Conservation (phyloP, 306 rosid species). For the Dalbergia cochinchinensis region DNA sequence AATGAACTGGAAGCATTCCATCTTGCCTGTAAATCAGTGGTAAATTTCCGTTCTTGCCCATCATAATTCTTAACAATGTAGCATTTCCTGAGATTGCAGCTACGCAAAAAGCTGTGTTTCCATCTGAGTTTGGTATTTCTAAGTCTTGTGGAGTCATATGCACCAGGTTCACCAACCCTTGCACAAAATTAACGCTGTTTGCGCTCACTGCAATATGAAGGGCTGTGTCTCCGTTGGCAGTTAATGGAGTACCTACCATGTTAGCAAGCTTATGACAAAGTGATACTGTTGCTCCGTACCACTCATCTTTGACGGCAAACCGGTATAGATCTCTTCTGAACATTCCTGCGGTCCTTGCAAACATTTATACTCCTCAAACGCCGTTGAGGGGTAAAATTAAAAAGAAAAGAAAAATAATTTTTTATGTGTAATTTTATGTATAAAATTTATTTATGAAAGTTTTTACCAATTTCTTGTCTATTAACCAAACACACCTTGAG, state of each 20-base stretch:
- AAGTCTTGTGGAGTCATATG: not conserved
- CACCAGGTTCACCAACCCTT: not conserved
- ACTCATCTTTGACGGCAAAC: not conserved
- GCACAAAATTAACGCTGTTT: not conserved
- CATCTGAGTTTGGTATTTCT: not conserved
- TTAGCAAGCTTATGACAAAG: not conserved
- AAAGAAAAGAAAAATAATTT: too few species aligned
- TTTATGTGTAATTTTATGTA: too few species aligned
- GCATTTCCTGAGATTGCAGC: slow-evolving; percentile 16
- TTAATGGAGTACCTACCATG: not conserved
- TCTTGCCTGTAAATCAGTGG: not conserved
- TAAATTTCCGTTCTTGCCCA: not conserved
- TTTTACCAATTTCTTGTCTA: too few species aligned
- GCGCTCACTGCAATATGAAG: slow-evolving; percentile 23
- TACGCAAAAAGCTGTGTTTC: slow-evolving; percentile 30
- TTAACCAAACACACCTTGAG: too few species aligned
- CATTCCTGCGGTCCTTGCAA: too few species aligned
- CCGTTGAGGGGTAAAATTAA: too few species aligned
- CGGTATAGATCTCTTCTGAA: not conserved
- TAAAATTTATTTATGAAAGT: too few species aligned
- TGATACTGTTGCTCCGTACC: not conserved
- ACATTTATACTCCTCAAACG: too few species aligned
- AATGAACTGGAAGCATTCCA: slow-evolving; percentile 26
- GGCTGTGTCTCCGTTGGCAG: not conserved
- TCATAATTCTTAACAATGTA: not conserved